phyloP scores from a whole-genome alignment of 768 basidiomycete genomes.

The Lactifluus echinatus region DNA sequence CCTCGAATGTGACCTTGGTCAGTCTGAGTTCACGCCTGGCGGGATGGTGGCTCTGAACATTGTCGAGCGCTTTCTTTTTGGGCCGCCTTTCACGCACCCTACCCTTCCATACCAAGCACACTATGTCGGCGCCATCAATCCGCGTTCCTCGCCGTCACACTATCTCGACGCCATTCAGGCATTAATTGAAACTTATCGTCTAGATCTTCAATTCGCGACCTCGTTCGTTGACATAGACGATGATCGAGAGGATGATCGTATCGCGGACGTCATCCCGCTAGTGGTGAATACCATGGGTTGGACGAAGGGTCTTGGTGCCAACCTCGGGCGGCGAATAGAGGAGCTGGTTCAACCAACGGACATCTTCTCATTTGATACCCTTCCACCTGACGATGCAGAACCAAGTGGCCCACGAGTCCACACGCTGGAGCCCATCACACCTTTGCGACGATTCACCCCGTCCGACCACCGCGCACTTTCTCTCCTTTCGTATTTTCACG shows the following conservation, averaged over 20 bases:
- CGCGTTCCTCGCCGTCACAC: conserved; percentile 63
- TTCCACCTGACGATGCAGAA: background rate
- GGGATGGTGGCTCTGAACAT: conserved; percentile 79
- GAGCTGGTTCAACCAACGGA: conserved; percentile 50
- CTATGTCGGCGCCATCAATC: conserved; percentile 72
- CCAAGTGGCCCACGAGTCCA: conserved; percentile 27
- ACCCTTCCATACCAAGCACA: conserved; percentile 64
- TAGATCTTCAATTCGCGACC: conserved; percentile 53
- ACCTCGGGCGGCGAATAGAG: conserved; percentile 65
- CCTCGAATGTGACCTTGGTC: conserved; percentile 88
- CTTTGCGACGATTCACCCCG: conserved; percentile 41
- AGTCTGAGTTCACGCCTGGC: conserved; percentile 86
- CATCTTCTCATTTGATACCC: conserved; percentile 42
- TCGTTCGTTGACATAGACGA: conserved; percentile 22
- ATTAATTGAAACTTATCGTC: conserved; percentile 55
- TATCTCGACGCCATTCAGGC: conserved; percentile 66
- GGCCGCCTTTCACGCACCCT: conserved; percentile 84
- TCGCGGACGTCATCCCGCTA: conserved; percentile 61
- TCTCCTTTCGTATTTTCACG: conserved; percentile 74
- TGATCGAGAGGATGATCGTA: conserved; percentile 31
- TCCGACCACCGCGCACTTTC: conserved; percentile 65
- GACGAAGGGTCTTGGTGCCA: conserved; percentile 87
- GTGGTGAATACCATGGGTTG: conserved; percentile 97
- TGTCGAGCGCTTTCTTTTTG: conserved; percentile 59
- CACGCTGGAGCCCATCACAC: conserved; percentile 37